phyloP scores from a whole-genome alignment of 2,329 filamentous ascomycete genomes.

The Metarhizium album region DNA sequence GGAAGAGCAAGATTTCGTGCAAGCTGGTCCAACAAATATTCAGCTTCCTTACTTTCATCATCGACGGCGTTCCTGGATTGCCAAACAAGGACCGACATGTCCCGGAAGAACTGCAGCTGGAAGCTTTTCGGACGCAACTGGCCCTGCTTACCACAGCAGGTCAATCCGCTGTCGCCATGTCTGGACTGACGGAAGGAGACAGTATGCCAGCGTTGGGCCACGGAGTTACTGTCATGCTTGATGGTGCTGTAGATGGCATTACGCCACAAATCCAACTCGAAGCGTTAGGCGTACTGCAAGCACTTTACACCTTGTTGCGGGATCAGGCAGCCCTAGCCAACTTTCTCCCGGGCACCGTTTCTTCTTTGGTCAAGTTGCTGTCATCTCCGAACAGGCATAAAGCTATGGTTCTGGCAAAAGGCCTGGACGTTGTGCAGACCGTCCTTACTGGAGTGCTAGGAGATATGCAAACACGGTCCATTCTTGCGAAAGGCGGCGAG shows the following conservation, averaged over 20 bases:
- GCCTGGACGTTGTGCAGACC: conserved; percentile 46
- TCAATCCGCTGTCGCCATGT: conserved; percentile 36
- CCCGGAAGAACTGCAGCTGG: conserved; percentile 64
- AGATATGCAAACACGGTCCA: conserved; percentile 42
- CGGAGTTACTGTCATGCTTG: conserved; percentile 67
- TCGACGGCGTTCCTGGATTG: conserved; percentile 57
- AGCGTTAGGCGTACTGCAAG: conserved; percentile 53
- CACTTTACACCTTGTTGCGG: conserved; percentile 52
- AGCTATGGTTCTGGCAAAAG: conserved; percentile 48
- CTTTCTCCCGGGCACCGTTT: conserved; percentile 82
- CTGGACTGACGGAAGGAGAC: conserved; percentile 41
- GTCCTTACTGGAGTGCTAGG: conserved; percentile 45
- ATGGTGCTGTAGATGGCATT: conserved; percentile 53
- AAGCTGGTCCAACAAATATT: conserved; percentile 75
- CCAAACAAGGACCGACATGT: conserved; percentile 28
- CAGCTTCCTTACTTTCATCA: conserved; percentile 71
- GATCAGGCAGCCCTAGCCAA: conserved; percentile 68
- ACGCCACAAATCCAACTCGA: conserved; percentile 61
- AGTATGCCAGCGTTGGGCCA: conserved; percentile 74
- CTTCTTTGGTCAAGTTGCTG: conserved; percentile 64
- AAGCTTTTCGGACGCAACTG: conserved; percentile 59
- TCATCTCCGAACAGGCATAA: conserved; percentile 53
- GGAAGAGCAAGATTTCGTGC: conserved; percentile 60
- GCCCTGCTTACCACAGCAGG: conserved; percentile 53
- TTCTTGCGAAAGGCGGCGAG: conserved; percentile 26